Base-by-base conservation (phyloP, 371 early-diverging fungal species). In the Mucor piriformis region DNA sequence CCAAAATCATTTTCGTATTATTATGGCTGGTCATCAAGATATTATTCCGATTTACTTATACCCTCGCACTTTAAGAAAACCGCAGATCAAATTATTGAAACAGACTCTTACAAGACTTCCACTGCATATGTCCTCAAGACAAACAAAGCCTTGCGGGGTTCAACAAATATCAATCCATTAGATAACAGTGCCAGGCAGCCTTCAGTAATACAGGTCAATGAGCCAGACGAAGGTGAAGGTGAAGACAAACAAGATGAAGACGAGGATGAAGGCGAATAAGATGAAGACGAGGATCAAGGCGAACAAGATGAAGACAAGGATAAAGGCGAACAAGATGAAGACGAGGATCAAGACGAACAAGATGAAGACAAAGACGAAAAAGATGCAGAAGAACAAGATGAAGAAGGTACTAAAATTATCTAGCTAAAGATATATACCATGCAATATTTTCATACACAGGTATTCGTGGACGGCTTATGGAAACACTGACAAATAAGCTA, bases 81-180 rank as follows among this genome's bases (percentile, higher is more conserved):
- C 18, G 57, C 49, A 57, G 57, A 42, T 42, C 20, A 42, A 0
- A 18, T 18, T 42, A 18, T 42, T 42, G 42, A 48, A 47, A 27
- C 25, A 57, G 57, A 48, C 29, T 48, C 20, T 35, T 57, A 57
- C 57, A 57, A 48, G 25, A 57, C 57, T 57, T 49, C 57, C 49
- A 49, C 57, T 57, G 49, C 49, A 37, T 57, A 57, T 57, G 49
- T 57, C 38, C 49, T 57, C 20, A 38, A 47, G 24, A 12, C 57
- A 27, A 57, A 57, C 40, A 57, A 57, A 57, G 57, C 18, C 49
- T 57, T 57, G 49, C 47, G 38, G 24, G 40, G 48, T 57, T 49
- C 49, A 57, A 38, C 29, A 57, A 48, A 48, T 49, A 49, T 48
- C 49, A 37, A 57, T 38, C 6, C 27, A 37, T 57, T 57, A 47